Evolutionary conservation across 768 basidiomycete species (phyloP), one percentile per base, ranked within the genome.

Genomic region (Phaeotremella skinneri): DNA sequence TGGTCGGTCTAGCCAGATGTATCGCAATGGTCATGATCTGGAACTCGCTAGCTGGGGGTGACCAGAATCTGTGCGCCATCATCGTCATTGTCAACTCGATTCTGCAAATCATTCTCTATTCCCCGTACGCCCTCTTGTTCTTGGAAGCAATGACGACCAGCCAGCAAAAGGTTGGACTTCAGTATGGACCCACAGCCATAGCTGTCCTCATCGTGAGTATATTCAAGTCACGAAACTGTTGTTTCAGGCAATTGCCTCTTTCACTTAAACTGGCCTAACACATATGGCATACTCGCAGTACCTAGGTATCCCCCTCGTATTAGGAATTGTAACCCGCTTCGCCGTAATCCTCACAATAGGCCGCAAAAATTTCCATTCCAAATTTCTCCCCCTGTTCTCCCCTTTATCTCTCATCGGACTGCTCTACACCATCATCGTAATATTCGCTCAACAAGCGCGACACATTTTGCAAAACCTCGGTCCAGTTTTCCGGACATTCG

Each of bases 71-170:
- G 66, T 89, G 88, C 63, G 89, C 87, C 17, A 85, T 90, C 63
- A 79, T 91, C 4, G 89, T 91, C 47, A 85, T 88, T 47, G 76
- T 89, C 69, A 91, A 93, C 71, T 87, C 88, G 2, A 63, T 87
- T 4, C 78, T 93, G 32, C 90, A 91, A 74, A 87, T 90, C 29
- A 75, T 85, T 2, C 80, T 91, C 9, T 89, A 85, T 76, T 85
- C 88, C 1, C 90, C 89, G 0, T 85, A 82, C 62, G 82, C 87
- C 0, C 72, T 91, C 0, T 78, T 90, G 20, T 89, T 91, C 73
- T 81, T 91, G 68, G 84, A 89, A 65, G 76, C 85, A 43, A 83
- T 91, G 50, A 83, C 90, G 56, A 80, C 81, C 2, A 66, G 80
- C 20, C 85, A 85, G 7, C 85, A 85, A 0, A 85, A 84, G 0